phyloP scores from a whole-genome alignment of 2,329 filamentous ascomycete species.

The Ophidiomyces ophidiicola region DNA sequence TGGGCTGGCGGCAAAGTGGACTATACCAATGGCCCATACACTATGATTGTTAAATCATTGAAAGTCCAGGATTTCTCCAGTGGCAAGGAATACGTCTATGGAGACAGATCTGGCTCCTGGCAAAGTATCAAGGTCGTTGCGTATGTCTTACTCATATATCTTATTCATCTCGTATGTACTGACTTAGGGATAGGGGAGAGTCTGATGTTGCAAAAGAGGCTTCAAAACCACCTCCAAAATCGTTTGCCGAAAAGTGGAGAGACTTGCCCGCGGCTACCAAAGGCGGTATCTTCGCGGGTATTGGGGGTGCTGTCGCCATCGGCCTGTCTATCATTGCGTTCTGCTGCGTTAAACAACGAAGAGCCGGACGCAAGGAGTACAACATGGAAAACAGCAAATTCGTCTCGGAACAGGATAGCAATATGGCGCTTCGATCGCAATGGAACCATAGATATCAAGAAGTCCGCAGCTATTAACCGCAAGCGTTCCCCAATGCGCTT shows the following conservation, averaged over 20 bases:
- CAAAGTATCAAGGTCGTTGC: conserved; percentile 52
- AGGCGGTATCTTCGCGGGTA: conserved; percentile 35
- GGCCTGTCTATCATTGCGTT: conserved; percentile 30
- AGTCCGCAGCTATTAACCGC: conserved; percentile 10
- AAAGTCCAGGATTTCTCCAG: conserved; percentile 46
- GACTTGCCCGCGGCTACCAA: conserved; percentile 37
- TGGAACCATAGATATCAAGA: conserved; percentile 28
- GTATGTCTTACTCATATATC: conserved; percentile 20
- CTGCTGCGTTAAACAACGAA: conserved; percentile 41
- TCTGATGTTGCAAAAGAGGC: conserved; percentile 37
- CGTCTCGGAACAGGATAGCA: conserved; percentile 28
- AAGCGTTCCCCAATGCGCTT: neutral
- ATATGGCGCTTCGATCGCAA: conserved; percentile 28
- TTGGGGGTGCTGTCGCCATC: conserved; percentile 25
- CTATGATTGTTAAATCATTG: conserved; percentile 58
- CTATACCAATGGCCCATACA: conserved; percentile 47
- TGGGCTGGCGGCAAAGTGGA: conserved; percentile 17
- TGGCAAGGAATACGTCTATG: conserved; percentile 52
- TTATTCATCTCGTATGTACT: neutral
- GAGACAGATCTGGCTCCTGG: conserved; percentile 49
- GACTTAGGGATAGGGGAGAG: conserved; percentile 49
- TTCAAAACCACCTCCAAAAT: conserved; percentile 26
- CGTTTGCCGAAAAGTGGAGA: conserved; percentile 32
- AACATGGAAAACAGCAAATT: conserved; percentile 38
- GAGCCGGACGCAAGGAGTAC: conserved; percentile 39